Conservation (phyloP, 257 asterid genomes). For the Ballota nigra region DNA sequence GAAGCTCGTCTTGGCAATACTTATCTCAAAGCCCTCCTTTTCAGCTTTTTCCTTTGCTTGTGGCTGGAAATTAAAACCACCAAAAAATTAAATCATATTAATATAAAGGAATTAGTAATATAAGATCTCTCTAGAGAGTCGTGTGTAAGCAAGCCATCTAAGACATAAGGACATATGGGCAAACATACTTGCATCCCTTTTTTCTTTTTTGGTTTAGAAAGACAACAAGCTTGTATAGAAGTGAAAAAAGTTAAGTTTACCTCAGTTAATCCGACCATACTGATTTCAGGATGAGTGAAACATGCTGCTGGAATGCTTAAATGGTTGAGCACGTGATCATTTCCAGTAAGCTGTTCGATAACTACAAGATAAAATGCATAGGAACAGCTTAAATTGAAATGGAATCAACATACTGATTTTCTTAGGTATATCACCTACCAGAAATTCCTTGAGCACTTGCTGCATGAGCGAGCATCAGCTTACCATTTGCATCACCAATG, state of each 20-base stretch:
- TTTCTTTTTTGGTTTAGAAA: neutral
- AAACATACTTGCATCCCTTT: neutral
- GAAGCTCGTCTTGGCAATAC: slow-evolving; percentile 79
- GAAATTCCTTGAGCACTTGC: slow-evolving; percentile 93
- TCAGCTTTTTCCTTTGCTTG: slow-evolving; percentile 83
- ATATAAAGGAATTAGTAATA: neutral
- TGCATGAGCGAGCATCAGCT: slow-evolving; percentile 94
- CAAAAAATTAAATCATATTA: neutral
- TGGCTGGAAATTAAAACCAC: slow-evolving; percentile 48
- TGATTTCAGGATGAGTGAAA: slow-evolving; percentile 91
- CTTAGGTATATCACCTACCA: slow-evolving; percentile 19
- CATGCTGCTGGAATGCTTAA: slow-evolving; percentile 87
- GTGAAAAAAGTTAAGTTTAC: slow-evolving; percentile 28
- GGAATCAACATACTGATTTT: neutral
- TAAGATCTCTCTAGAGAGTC: neutral
- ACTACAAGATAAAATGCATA: slow-evolving; percentile 33
- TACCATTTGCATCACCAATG: slow-evolving; percentile 97
- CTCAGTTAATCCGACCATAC: slow-evolving; percentile 93
- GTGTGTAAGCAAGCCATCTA: neutral
- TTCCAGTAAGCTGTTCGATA: slow-evolving; percentile 80
- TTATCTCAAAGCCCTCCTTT: slow-evolving; percentile 75
- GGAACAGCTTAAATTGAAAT: neutral
- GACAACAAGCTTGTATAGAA: neutral
- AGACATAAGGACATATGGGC: neutral
- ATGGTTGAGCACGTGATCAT: slow-evolving; percentile 74